Conservation (phyloP, 352 stramenopile genomes). For the Phytophthora tubulina region DNA sequence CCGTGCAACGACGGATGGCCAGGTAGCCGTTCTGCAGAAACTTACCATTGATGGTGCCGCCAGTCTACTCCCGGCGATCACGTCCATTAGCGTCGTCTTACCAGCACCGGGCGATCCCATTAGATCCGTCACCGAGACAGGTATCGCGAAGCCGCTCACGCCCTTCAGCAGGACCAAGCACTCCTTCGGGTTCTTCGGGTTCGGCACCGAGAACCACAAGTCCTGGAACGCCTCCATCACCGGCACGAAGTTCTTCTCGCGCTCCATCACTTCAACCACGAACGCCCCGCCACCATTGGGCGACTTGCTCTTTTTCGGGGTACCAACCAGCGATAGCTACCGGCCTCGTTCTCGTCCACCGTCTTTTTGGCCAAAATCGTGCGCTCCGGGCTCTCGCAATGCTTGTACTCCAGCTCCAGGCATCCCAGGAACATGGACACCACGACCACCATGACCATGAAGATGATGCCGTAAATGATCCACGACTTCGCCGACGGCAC, state of each 20-base stretch:
- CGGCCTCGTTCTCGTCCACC: conserved; percentile 21
- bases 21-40: conserved; percentile 16
- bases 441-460: conserved; percentile 48
- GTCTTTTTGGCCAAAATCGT: conserved; percentile 32
- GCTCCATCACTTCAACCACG: neutral
- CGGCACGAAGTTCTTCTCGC: too few species aligned
- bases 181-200: conserved; percentile 36
- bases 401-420: conserved; percentile 24
- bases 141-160: conserved; percentile 50
- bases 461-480: conserved; percentile 44
- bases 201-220: too few species aligned
- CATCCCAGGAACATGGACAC: conserved; percentile 57
- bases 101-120: conserved; percentile 84
- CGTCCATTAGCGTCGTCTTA: too few species aligned
- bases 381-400: neutral
- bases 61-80: too few species aligned
- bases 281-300: conserved; percentile 17
- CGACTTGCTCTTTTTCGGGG: conserved; percentile 27
- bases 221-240: too few species aligned
- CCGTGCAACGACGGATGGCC: conserved; percentile 57
- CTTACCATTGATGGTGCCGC: too few species aligned
- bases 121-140: conserved; percentile 83
- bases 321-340: conserved; percentile 21
- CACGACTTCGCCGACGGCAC: conserved; percentile 36
- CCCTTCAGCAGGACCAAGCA: conserved; percentile 71